Percentiles rank a stretch among this genome's conserved stretches.
These are phyloP conservation scores for Chlorella sorokiniana DNA, from an alignment of 139 green algal genomes.

Conservation along the genomic window DNA sequence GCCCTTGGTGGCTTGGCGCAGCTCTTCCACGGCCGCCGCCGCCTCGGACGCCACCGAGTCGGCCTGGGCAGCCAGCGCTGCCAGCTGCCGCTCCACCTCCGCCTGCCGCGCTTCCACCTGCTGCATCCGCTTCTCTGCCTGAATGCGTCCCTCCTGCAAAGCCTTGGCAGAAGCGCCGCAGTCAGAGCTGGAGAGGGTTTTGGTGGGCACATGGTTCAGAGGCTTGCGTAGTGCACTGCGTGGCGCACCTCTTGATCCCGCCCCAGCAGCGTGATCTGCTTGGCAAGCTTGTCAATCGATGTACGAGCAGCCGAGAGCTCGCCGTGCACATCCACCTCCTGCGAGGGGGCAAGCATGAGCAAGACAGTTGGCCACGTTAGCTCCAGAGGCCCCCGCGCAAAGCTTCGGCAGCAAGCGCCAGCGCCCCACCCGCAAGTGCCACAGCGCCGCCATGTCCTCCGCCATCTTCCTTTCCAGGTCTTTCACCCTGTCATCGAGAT, in stretches of 20 bases:
- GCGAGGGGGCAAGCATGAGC: neutral
- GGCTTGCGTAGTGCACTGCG: neutral
- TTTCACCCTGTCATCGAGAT: slow-evolving; percentile 33
- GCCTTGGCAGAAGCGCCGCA: neutral
- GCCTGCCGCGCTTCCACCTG: slow-evolving; percentile 39
- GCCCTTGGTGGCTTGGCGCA: slow-evolving; percentile 17
- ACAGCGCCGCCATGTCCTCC: slow-evolving; percentile 30
- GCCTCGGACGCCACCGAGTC: slow-evolving; percentile 8
- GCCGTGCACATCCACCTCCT: slow-evolving; percentile 39
- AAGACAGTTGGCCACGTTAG: neutral
- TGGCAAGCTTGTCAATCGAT: slow-evolving; percentile 30
- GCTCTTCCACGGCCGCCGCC: slow-evolving; percentile 10
- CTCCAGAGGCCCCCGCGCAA: neutral
- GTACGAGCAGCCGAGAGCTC: slow-evolving; percentile 5
- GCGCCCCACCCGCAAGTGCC: slow-evolving; percentile 8
- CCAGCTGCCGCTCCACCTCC: slow-evolving; percentile 6
- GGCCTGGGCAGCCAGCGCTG: neutral
- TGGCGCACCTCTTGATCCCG: slow-evolving; percentile 35
- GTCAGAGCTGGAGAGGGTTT: too few species aligned
- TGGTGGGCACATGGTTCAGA: neutral
- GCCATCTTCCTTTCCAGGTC: slow-evolving; percentile 15
- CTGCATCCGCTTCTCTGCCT: slow-evolving; percentile 31
- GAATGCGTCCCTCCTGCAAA: slow-evolving; percentile 22
- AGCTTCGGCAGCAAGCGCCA: neutral
- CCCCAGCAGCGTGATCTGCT: slow-evolving; percentile 20